Evolutionary conservation across 805 yeast species (phyloP), one percentile per base, ranked within the genome.

Genomic region (Metschnikowia gelsemii): DNA sequence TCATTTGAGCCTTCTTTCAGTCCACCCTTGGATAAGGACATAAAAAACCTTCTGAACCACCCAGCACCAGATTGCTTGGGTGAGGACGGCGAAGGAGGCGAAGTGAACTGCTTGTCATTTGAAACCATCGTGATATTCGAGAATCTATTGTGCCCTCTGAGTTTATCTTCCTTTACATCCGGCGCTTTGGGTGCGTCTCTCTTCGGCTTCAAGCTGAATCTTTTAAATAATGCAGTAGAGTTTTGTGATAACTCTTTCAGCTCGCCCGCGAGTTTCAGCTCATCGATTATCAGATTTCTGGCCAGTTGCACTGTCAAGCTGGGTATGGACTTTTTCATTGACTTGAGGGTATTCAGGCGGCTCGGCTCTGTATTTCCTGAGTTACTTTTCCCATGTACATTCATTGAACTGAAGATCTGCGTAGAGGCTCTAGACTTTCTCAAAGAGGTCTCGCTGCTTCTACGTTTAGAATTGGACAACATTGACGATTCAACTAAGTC

Each of bases 111-210:
- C 22, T 42, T 42, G n/a, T 44, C 47, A 30, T 48, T 38, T 1
- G 52, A 47, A 5, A 20, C 36, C n/a, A 49, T 37, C 5, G 72
- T 64, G 29, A 69, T 58, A 38, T 62, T 62, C 2, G 76, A 67
- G 45, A 70, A 69, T 30, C 68, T 47, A 38, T 61, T 55, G 25
- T 53, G 56, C 25, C 51, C 58, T 24, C 49, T 47, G 8, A 28
- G 19, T 11, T 32, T 34, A 7, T 35, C 40, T 4, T 35, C 45
- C 28, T 39, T 22, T 8, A 12, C 9, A 8, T 42, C 47, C 8
- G 72, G 72, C n/a, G 68, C 58, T 38, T 54, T 58, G 5, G 75
- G 75, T 2, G 74, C 73, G 18, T 49, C 59, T 37, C 73, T 49
- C 49, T 61, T 64, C 1, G 74, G 73, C 40, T 57, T 63, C 49